A percentile compares a stretch with the other conserved stretches of the same genome.
phyloP scores from a whole-genome alignment of 2,329 filamentous ascomycete genomes.

The Colletotrichum scovillei region DNA sequence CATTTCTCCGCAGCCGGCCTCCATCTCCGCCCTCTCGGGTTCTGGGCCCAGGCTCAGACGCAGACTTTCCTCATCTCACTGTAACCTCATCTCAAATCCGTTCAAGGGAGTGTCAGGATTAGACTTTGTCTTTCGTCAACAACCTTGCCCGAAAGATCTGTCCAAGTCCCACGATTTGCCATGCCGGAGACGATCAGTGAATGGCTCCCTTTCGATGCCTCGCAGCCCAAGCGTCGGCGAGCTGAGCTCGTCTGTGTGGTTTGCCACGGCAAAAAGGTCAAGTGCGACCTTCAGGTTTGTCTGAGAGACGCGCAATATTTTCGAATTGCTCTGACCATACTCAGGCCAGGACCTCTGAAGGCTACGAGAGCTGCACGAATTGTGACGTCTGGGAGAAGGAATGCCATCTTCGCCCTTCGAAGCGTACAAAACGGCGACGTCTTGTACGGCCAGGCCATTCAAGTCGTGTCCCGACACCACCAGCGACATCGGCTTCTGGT shows the following conservation, averaged over 20 bases:
- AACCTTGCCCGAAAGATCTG: background rate
- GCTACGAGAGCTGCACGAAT: conserved; percentile 42
- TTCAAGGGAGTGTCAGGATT: background rate
- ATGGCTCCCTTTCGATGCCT: conserved; percentile 47
- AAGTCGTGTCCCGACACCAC: background rate
- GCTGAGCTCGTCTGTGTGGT: conserved; percentile 44
- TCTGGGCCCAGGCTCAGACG: background rate
- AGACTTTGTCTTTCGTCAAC: background rate
- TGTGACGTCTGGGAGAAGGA: conserved; percentile 41
- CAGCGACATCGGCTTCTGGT: conserved; percentile 12
- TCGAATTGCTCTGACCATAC: background rate
- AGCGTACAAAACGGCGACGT: conserved; percentile 40
- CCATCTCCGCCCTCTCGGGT: background rate
- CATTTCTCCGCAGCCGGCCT: background rate
- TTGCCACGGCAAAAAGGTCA: conserved; percentile 50
- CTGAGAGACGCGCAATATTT: background rate
- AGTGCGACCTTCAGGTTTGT: conserved; percentile 46
- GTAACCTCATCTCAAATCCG: background rate
- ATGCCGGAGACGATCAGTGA: conserved; percentile 45
- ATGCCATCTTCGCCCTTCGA: conserved; percentile 44
- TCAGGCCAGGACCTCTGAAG: conserved; percentile 38
- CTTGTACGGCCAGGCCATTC: background rate
- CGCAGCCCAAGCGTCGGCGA: conserved; percentile 46
- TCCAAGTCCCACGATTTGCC: background rate
- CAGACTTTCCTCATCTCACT: background rate